Base-by-base conservation (phyloP, 1,284 basidiomycete species). In the Cryptococcus sp. region DNA sequence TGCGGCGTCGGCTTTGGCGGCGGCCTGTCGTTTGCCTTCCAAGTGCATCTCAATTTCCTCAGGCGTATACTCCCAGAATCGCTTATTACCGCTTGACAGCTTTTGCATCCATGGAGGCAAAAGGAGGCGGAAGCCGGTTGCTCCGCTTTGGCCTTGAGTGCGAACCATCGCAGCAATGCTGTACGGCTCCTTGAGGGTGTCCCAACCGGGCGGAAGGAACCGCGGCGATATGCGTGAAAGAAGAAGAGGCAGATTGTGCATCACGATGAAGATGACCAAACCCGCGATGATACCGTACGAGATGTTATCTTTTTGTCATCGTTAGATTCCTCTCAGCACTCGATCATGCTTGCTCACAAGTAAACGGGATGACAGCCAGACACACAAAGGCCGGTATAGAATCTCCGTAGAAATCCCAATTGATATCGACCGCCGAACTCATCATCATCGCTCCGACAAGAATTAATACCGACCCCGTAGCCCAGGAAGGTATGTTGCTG, bases 361-460 rank as follows among this genome's bases (percentile, higher is more conserved):
- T 86, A 55, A 91, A 59, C 84, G 89, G 76, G 66, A 91, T 91
- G 57, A 89, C 81, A 50, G 91, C 81, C 57, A 92, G 79, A 0
- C 87, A 88, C 55, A 92, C 76, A 81, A 92, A 91, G 0, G 89
- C 88, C 7, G 91, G 91, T 3, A 93, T 83, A 16, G 89, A 85
- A 74, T 94, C 91, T 26, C 91, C 90, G 43, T 87, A 83, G 72
- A 90, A 94, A 72, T 87, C 83, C 91, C 91, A 94, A 78, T 93
- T 93, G 78, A 94, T 88, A 57, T 90, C 87, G 41, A 86, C 83
- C 15, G 89, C 88, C 70, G 91, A 93, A 69, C 87, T 84, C 72
- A 91, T 90, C 91, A 94, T 94, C 73, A 93, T 81, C 25, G 87
- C 89, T 23, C 91, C 91, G 40, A 93, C 91, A 59, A 94, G 88